phyloP scores from a whole-genome alignment of 2,329 filamentous ascomycete species.

The Teratosphaeria nubilosa region DNA sequence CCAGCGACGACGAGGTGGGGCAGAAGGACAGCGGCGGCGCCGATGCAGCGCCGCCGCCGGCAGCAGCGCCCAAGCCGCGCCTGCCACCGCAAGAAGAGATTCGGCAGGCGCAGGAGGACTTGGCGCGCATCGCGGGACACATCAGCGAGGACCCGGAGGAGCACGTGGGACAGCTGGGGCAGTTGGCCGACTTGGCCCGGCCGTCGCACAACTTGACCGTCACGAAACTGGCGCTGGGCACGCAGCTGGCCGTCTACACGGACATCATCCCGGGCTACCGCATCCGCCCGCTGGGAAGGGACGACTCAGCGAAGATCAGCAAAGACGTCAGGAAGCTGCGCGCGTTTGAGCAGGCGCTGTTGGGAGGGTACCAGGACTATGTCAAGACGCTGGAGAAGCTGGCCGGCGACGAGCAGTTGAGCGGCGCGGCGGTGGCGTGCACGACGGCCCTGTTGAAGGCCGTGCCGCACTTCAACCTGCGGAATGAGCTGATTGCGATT shows the following conservation, averaged over 20 bases:
- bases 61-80: conserved; percentile 45
- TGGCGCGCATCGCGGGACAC: conserved; percentile 68
- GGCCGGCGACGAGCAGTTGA: conserved; percentile 40
- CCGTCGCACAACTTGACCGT: conserved; percentile 57
- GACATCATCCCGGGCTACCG: conserved; percentile 94
- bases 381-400: conserved; percentile 63
- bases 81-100: conserved; percentile 72
- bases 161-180: conserved; percentile 68
- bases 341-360: conserved; percentile 76
- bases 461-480: conserved; percentile 96
- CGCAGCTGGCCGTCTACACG: conserved; percentile 84
- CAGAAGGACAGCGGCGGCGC: conserved; percentile 34
- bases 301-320: conserved; percentile 70
- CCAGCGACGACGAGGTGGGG: conserved; percentile 40
- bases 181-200: conserved; percentile 61
- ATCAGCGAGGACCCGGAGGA: conserved; percentile 93
- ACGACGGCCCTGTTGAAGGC: conserved; percentile 68
- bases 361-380: conserved; percentile 77
- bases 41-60: conserved; percentile 33
- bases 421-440: conserved; percentile 66
- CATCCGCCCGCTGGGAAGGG: conserved; percentile 72
- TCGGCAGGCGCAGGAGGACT: conserved; percentile 77
- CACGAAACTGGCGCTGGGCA: conserved; percentile 74
- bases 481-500: conserved; percentile 76
- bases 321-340: conserved; percentile 81